Percentiles rank a stretch among this genome's conserved stretches.
Conservation (phyloP, 352 stramenopile genomes). For the Peronosclerospora sorghi region DNA sequence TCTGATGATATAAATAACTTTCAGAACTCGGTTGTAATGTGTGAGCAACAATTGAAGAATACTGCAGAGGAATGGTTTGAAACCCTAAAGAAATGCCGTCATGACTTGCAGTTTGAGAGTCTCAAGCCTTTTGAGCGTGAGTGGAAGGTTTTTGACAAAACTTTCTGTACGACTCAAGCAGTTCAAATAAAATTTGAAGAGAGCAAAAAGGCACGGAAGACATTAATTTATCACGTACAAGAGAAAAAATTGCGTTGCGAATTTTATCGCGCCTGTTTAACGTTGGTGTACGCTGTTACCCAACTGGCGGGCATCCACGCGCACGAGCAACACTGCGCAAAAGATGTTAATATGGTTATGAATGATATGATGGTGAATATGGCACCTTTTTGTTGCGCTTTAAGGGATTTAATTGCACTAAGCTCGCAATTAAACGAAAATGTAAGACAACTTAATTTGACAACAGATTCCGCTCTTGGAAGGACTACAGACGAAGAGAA, state of each 20-base stretch:
- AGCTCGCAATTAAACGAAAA: neutral
- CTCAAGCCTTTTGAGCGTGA: neutral
- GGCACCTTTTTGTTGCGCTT: slow-evolving; percentile 1
- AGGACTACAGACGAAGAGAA: neutral
- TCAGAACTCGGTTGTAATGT: neutral
- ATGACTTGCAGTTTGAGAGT: neutral
- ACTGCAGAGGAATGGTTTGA: slow-evolving; percentile 2
- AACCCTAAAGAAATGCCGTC: neutral
- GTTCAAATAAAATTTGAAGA: slow-evolving; percentile 1
- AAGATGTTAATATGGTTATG: neutral
- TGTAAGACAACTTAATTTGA: neutral
- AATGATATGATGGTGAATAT: slow-evolving; percentile 6
- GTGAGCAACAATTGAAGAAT: slow-evolving; percentile 1
- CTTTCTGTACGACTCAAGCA: slow-evolving; percentile 1
- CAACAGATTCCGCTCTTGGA: neutral
- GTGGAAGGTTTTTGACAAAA: slow-evolving; percentile 3
- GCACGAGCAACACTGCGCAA: neutral
- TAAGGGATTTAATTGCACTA: neutral
- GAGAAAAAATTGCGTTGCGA: slow-evolving; percentile 1
- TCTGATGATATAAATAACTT: neutral
- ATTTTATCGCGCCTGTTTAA: slow-evolving; percentile 4
- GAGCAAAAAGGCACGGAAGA: neutral
- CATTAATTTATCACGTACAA: slow-evolving; percentile 1
- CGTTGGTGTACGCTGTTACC: neutral
- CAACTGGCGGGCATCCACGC: neutral